Conservation (phyloP, 2,329 filamentous ascomycete genomes). For the Penicillium frequentans region DNA sequence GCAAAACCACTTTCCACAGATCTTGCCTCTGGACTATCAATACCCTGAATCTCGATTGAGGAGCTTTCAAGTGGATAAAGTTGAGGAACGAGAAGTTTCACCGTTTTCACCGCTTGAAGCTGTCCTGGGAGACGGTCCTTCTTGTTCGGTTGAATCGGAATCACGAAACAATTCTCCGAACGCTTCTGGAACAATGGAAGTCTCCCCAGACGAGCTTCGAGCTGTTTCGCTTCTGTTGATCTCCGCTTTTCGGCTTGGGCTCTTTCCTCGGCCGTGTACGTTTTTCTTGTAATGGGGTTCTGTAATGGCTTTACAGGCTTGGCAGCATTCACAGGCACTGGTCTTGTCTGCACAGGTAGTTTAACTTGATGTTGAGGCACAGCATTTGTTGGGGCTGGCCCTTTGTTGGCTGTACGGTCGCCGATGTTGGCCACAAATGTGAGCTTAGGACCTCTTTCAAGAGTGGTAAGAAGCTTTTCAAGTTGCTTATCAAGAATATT, state of each 20-base stretch:
- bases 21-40: constrained; percentile 60
- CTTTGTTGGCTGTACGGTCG: constrained; percentile 28
- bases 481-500: constrained; percentile 72
- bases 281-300: constrained; percentile 42
- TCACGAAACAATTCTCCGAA: constrained; percentile 68
- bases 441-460: constrained; percentile 70
- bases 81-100: constrained; percentile 68
- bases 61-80: constrained; percentile 71
- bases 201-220: constrained; percentile 73
- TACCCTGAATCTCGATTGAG: constrained; percentile 64
- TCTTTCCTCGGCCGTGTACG: constrained; percentile 61
- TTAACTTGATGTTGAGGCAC: neutral
- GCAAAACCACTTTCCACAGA: constrained; percentile 66
- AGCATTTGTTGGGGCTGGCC: constrained; percentile 6
- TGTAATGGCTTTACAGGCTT: neutral
- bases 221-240: constrained; percentile 66
- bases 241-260: constrained; percentile 62
- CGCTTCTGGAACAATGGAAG: constrained; percentile 65
- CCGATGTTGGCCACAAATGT: constrained; percentile 65
- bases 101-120: constrained; percentile 61
- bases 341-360: constrained; percentile 1
- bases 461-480: constrained; percentile 67
- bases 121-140: constrained; percentile 60
- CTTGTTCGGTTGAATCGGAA: constrained; percentile 68
- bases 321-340: neutral